Base-by-base conservation (phyloP, 2,329 filamentous ascomycete genomes). In the Hypoxylon sp. region DNA sequence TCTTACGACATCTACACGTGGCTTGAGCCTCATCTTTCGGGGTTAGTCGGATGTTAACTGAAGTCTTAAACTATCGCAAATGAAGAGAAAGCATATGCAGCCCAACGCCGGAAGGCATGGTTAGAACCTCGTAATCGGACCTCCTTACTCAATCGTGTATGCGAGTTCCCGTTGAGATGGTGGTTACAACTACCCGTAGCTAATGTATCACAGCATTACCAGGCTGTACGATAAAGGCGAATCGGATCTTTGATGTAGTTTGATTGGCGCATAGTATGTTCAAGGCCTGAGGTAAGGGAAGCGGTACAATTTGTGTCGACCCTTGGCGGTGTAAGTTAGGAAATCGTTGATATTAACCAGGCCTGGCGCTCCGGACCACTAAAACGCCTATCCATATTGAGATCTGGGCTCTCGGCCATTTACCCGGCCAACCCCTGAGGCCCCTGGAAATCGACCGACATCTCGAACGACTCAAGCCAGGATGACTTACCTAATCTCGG, bases 121-220 rank as follows among this genome's bases (percentile, higher is more conserved):
- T 41, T 25, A 16, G 30, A 63, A 37, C 53, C 54, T 53, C 32
- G 52, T 9, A 3, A 34, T 51, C 34, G 51, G 55, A 37, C 47
- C 55, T 45, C 39, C 21, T 11, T 16, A 23, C n/a, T 30, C 48
- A 58, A 63, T 63, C 53, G 54, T 55, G 27, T 59, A 59, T 60
- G 61, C 61, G 46, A n/a, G 30, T 16, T 59, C 45, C 61, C 55
- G 21, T 48, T 8, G 21, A 41, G 2, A 19, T 21, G 37, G 37
- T 41, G 37, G 2, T 11, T 19, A 21, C 16, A 9, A 21, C 37
- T 19, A 21, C 37, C 53, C 19, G 29, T 16, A 5, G 19, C 23
- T 25, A 4, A 19, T 39, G 52, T 62, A 29, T 45, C 19, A 56
- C 52, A 56, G 34, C 51, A 51, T 62, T 46, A 23, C 39, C 12